Evolutionary conservation across 2,329 filamentous ascomycete genomes (phyloP), one percentile per base, ranked within the genome.

Genomic region (Dichotomopilus funicola): DNA sequence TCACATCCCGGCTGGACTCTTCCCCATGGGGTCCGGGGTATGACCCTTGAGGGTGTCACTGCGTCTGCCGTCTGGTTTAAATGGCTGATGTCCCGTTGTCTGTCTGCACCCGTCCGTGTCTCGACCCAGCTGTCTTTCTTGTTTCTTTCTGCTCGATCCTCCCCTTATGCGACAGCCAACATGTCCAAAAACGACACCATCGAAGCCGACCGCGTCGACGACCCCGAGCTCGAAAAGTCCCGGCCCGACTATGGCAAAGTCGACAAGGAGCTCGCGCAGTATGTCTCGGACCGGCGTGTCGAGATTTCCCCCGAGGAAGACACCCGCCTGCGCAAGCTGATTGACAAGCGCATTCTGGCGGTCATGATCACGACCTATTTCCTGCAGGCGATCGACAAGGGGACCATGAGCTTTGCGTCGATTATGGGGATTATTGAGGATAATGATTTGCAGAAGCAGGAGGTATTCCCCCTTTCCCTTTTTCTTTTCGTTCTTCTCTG

Each of bases 321-420:
- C 68, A 75, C 70, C 41, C 74, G 85, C 35, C 74, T 91, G 51
- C 82, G 81, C 59, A 77, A 70, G 51, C 73, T 83, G 73, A 87
- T 90, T 61, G 85, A 90, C 69, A 78, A 74, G 59, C 79, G 86
- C 36, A 79, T 90, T 2, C 72, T 91, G 44, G 70, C 78, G 2
- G 75, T 90, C 67, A 90, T 91, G 87, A 78, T 90, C 55, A 68
- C 78, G 48, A 88, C 86, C 0, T 89, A 90, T 69, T 88, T 90
- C 65, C 70, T 89, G 27, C 87, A 88, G 65, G 79, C 82, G 46
- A 75, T 87, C 46, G 84, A 87, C 68, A 87, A 87, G 68, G 83
- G 82, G 33, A 87, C 83, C 0, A 71, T 87, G 64, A 81, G 77
- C 1, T 86, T 76, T 77, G 80, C 81, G 7, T 79, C 79, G 45